Evolutionary conservation across 331 rosid species (phyloP), one percentile per base, ranked within the genome.

Genomic region (Cucumis variabilis): DNA sequence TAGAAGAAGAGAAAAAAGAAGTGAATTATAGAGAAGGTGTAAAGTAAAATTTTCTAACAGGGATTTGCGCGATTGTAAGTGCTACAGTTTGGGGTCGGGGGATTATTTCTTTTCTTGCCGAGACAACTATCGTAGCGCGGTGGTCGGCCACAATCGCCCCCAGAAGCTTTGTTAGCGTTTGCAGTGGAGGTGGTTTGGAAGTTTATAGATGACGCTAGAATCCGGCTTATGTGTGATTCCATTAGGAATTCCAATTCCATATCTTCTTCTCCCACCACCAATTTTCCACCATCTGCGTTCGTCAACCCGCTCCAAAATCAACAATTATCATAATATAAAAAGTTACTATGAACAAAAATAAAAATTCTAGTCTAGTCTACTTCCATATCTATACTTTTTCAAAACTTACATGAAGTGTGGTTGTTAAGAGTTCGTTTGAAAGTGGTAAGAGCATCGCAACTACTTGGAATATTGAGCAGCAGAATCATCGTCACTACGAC

Each of bases 91-190:
- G 4, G 24, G 4, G 58, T 15, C 15, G 21, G 60, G 6, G 79
- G 87, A 7, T 4, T 67, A 50, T 17, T 24, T 3, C 13, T 50
- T 51, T 68, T 68, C 67, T 24, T 7, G 66, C 67, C 78, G 19
- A 69, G 67, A 14, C 87, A 85, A 75, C 87, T 85, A 20, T 85
- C 87, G 50, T 67, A 44, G 10, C 80, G 62, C 68, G 86, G 86
- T 20, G 86, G 86, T 7, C 73, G 72, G 11, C 10, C 80, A 13
- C 87, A 85, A 11, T 7, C 46, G 33, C 37, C 78, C 13, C 14
- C 27, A 1, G 80, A 46, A 48, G 80, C 33, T 48, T 19, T 46
- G 73, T 85, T 44, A 13, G 79, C 63, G 19, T 85, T 20, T 24
- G 7, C 19, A 17, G 87, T 69, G 21, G 17, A 7, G 77, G 19